These are phyloP conservation scores for Rhodofomes roseus DNA, from an alignment of 1,284 basidiomycete genomes.

Conservation along the genomic window DNA sequence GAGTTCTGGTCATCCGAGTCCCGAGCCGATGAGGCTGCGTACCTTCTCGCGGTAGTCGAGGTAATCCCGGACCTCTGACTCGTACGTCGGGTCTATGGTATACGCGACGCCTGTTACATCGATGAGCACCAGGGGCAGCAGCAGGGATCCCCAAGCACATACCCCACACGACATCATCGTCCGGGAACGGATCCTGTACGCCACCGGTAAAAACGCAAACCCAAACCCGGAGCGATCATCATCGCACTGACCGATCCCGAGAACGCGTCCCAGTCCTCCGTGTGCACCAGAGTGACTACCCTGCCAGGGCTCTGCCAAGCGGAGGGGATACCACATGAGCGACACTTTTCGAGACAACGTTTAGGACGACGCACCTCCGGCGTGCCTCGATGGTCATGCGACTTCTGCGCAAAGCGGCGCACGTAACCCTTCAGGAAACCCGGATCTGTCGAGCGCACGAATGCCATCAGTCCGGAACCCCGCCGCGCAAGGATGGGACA, in stretches of 20 bases:
- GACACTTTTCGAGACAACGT: neutral
- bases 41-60: constrained; percentile 87
- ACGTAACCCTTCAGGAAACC: constrained; percentile 87
- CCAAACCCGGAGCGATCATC: neutral
- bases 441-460: constrained; percentile 44
- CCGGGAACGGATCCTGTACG: constrained; percentile 66
- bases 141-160: constrained; percentile 13
- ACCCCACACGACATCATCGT: constrained; percentile 86
- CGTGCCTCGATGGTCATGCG: constrained; percentile 85
- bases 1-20: neutral
- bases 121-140: neutral
- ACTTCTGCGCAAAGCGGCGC: constrained; percentile 82
- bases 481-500: constrained; percentile 1
- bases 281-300: constrained; percentile 86
- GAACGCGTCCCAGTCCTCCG: constrained; percentile 77
- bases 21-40: neutral
- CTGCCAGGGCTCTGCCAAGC: constrained; percentile 63
- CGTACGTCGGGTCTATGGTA: constrained; percentile 76
- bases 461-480: neutral
- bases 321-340: neutral
- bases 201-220: neutral
- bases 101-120: constrained; percentile 64
- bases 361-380: constrained; percentile 50
- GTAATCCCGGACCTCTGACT: constrained; percentile 74
- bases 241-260: constrained; percentile 56